phyloP scores from a whole-genome alignment of 2,329 filamentous ascomycete genomes.

The Ophiostoma pallidulum region DNA sequence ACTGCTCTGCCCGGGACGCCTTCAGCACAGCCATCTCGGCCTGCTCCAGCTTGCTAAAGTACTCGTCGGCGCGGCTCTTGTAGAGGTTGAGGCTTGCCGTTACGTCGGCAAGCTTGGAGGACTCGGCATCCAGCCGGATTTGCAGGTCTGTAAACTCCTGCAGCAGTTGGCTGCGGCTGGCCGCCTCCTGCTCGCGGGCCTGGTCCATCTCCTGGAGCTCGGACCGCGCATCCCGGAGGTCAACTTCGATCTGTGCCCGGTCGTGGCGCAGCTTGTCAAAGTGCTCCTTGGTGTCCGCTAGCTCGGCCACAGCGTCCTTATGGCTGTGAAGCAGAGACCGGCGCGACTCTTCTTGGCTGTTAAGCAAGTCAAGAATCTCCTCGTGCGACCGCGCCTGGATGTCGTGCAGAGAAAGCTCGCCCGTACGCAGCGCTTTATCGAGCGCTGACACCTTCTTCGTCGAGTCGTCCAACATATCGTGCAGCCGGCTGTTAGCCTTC shows the following conservation, averaged over 20 bases:
- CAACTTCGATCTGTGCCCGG: slow-evolving; percentile 70
- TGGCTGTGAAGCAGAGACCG: slow-evolving; percentile 73
- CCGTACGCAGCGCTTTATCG: slow-evolving; percentile 77
- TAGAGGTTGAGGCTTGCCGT: slow-evolving; percentile 78
- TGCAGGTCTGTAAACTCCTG: slow-evolving; percentile 91
- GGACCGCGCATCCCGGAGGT: slow-evolving; percentile 72
- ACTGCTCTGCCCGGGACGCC: slow-evolving; percentile 83
- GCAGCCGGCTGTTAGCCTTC: slow-evolving; percentile 79
- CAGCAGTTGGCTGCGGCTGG: slow-evolving; percentile 79
- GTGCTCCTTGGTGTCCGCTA: slow-evolving; percentile 76
- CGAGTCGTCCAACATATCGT: slow-evolving; percentile 92
- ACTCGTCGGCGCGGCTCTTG: slow-evolving; percentile 87
- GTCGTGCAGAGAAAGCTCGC: slow-evolving; percentile 80
- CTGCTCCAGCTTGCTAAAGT: slow-evolving; percentile 94
- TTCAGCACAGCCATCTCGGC: slow-evolving; percentile 94
- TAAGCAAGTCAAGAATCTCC: slow-evolving; percentile 85
- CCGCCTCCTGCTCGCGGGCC: slow-evolving; percentile 75
- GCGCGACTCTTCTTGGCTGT: slow-evolving; percentile 83
- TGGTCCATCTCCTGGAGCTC: slow-evolving; percentile 73
- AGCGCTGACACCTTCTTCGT: slow-evolving; percentile 82
- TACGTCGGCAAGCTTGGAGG: slow-evolving; percentile 75
- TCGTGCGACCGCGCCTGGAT: slow-evolving; percentile 90
- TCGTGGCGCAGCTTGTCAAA: slow-evolving; percentile 81
- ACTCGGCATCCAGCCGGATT: slow-evolving; percentile 82
- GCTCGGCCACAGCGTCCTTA: slow-evolving; percentile 74